Conservation (phyloP, 441 rosid genomes). For the Erodium texanum region DNA sequence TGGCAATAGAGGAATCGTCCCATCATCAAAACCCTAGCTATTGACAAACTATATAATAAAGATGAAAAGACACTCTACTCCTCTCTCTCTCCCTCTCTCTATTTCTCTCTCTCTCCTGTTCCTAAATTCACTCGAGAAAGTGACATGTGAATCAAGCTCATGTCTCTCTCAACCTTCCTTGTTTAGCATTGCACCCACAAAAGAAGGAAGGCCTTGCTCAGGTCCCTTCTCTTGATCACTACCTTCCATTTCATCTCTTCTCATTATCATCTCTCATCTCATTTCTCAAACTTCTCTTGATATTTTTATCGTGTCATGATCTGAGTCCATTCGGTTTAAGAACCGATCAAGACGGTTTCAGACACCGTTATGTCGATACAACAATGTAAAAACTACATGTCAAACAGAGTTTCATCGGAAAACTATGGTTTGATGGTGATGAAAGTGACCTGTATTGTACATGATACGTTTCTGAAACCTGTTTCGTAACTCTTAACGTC, state of each 20-base stretch:
- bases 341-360: too few relatives aligned
- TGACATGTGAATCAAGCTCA: conserved; percentile 42
- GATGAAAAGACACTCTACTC: conserved; percentile 2
- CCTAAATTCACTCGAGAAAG: conserved; percentile 23
- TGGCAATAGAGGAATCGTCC: conserved; percentile 54
- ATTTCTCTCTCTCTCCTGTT: neutral
- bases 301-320: neutral
- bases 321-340: too few relatives aligned
- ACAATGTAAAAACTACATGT: too few relatives aligned
- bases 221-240: conserved; percentile 39
- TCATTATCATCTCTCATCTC: neutral
- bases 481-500: too few relatives aligned
- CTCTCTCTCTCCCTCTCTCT: neutral
- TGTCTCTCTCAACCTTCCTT: conserved; percentile 59
- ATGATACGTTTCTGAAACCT: too few relatives aligned
- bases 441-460: too few relatives aligned
- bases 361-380: too few relatives aligned
- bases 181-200: conserved; percentile 75
- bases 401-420: too few relatives aligned
- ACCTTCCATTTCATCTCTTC: conserved; percentile 20
- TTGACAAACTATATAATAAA: neutral
- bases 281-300: neutral
- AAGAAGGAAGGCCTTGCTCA: conserved; percentile 42
- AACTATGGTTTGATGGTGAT: too few relatives aligned
- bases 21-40: conserved; percentile 28